Conservation (phyloP, 306 rosid genomes). For the Castanea mollissima region DNA sequence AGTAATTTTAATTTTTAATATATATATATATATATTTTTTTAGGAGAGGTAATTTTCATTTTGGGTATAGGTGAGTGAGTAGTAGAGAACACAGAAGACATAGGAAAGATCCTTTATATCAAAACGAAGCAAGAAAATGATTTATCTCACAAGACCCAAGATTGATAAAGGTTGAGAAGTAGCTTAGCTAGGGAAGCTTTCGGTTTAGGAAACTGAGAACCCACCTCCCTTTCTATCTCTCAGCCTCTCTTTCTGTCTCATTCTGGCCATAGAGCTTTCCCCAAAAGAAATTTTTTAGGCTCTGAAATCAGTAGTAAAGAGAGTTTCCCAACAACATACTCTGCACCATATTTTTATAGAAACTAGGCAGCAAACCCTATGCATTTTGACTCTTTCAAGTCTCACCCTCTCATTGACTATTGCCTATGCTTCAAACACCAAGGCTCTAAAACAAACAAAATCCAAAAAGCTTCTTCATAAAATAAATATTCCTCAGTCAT, state of each 20-base stretch:
- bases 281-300: conserved; percentile 32
- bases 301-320: conserved; percentile 45
- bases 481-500: background rate
- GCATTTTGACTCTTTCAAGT: conserved; percentile 45
- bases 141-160: conserved; percentile 30
- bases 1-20: no score
- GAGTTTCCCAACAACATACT: conserved; percentile 28
- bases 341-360: conserved; percentile 9
- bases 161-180: conserved; percentile 17
- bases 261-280: conserved; percentile 16
- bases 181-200: conserved; percentile 30
- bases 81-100: background rate
- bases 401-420: conserved; percentile 48
- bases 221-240: conserved; percentile 8
- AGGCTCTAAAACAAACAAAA: conserved; percentile 19
- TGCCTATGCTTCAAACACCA: conserved; percentile 46
- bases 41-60: no score
- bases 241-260: conserved; percentile 11
- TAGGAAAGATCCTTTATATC: background rate
- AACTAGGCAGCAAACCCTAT: conserved; percentile 45
- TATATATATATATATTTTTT: no score
- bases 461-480: conserved; percentile 22
- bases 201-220: conserved; percentile 30
- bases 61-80: no score
- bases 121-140: conserved; percentile 12